Evolutionary conservation across 2,329 filamentous ascomycete species (phyloP), one percentile per base, ranked within the genome.

Genomic region (Paecilomyces sp.): DNA sequence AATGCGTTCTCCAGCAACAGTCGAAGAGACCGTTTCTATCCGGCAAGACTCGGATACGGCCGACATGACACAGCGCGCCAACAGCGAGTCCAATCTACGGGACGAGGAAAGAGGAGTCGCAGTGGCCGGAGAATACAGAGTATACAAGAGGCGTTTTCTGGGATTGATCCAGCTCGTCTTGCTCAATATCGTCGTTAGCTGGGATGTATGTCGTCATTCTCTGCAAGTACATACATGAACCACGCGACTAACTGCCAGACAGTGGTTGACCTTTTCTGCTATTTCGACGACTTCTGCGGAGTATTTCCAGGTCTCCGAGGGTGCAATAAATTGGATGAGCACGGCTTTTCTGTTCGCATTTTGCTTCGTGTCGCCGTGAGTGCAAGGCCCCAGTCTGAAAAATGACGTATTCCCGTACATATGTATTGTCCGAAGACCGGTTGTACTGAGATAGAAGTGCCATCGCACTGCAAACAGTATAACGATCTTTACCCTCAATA

Each of bases 261-360:
- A 92, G 90, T 97, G 93, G 93, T 84, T 97, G 67, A 94, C 92
- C 6, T 97, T 92, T 74, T 89, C 92, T 1, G 89, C 93, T 50
- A 87, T 96, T 33, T 91, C 91, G 1, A 84, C 84, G 34, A 85
- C 88, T 24, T 83, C 91, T 1, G 86, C 92, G 0, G 67, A 80
- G 25, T 96, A 92, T 78, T 97, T 95, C 71, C 66, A 78, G 57
- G 90, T 92, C 12, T 83, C 82, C 34, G 87, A 92, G 69, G 87
- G 85, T 15, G 84, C 85, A 33, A 88, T 97, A 76, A 97, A 97
- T 76, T 97, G 94, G 94, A 82, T 96, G 63, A 92, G 88, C 69
- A 97, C 89, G 0, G 88, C 83, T 47, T 96, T 95, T 71, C 81
- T 96, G 55, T 93, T 97, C 71, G 81, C 92, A 57, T 97, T 96